phyloP scores from a whole-genome alignment of 177 flowering plant species.

The Vitis hybrid region DNA sequence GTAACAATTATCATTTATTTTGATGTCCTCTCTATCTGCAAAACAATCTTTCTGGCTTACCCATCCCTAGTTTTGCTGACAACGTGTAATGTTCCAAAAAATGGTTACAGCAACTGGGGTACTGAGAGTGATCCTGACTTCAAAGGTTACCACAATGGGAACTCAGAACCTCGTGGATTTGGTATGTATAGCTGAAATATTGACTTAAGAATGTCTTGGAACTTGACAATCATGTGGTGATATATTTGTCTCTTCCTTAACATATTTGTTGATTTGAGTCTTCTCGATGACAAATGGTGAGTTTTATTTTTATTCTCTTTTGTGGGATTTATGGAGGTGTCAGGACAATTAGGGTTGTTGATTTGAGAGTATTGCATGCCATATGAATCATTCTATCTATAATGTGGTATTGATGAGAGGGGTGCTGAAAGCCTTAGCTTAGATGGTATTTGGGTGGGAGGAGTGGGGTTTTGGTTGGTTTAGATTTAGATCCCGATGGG shows the following conservation, averaged over 20 bases:
- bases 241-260: neutral
- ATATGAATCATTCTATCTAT: too few relatives aligned
- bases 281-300: neutral
- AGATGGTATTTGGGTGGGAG: too few relatives aligned
- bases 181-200: slow-evolving; percentile 45
- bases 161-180: slow-evolving; percentile 94
- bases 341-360: too few relatives aligned
- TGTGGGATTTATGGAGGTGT: too few relatives aligned
- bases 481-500: too few relatives aligned
- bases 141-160: slow-evolving; percentile 92
- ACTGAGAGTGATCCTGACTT: slow-evolving; percentile 94
- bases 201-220: neutral
- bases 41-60: neutral
- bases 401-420: too few relatives aligned
- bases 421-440: too few relatives aligned
- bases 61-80: neutral
- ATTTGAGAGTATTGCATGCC: too few relatives aligned
- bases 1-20: slow-evolving; percentile 35
- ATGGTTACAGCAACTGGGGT: slow-evolving; percentile 85
- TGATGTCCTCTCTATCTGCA: neutral
- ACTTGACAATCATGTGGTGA: neutral
- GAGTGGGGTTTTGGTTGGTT: too few relatives aligned
- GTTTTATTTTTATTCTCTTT: neutral
- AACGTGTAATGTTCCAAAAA: neutral
- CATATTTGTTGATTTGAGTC: neutral